Base-by-base conservation (phyloP, 2,329 filamentous ascomycete genomes). In the Mariannaea elegans region DNA sequence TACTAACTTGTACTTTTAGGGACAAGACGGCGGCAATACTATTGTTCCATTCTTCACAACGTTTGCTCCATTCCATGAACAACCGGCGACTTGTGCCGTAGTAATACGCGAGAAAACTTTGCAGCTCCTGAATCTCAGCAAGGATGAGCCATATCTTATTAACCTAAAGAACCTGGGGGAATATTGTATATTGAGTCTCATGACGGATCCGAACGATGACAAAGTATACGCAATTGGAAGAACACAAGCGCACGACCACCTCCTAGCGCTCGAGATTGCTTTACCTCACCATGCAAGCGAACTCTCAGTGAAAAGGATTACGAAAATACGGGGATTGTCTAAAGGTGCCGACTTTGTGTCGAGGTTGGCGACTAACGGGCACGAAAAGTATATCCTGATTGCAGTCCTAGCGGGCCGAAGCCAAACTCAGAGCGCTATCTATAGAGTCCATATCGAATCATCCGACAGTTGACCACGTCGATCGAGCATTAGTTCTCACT, bases 21-120 rank as follows among this genome's bases (percentile, higher is more conserved):
- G 46, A 7, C 36, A 24, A 24, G 46, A 49, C 14, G 46, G 29
- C 32, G 29, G 19, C 14, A 34, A 36, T 38, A 21, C 46, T 16
- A 21, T 49, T 10, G 46, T 27, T 18, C 46, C 46, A n/a, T 32
- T 49, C 46, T 38, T 49, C 19, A 49, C 46, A 49, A 49, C 46
- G 9, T 49, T 38, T n/a, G n/a, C 46, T 38, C 46, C 46, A 24
- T 36, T 49, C 36, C 31, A 38, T 24, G 18, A 21, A 3, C 29
- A 36, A 49, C 46, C 46, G 24, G 29, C 46, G 5, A 24, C 13
- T 24, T 49, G 46, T 21, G 32, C 46, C 31, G 32, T 49, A 36
- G 24, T 49, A 7, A 49, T 31, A 8, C 46, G 46, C 9, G 46
- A 49, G 13, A 36, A 49, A 14, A 36, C 19, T 21, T 7, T 49